Conservation (phyloP, 2,329 filamentous ascomycete species). For the Chrysoporthe puriensis region DNA sequence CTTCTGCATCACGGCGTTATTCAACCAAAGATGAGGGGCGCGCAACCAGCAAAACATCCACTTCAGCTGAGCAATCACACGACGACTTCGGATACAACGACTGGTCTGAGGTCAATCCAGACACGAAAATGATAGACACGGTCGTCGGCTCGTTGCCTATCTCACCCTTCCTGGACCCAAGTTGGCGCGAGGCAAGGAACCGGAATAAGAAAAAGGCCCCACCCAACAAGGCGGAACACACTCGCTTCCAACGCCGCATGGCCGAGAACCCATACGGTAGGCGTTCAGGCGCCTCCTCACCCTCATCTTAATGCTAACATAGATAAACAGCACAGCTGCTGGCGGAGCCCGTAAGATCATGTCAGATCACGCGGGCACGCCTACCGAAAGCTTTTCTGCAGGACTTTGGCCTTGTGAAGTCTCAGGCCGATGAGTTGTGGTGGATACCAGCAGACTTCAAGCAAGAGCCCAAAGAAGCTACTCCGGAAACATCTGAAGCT, state of each 20-base stretch:
- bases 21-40: slow-evolving; percentile 14
- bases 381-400: slow-evolving; percentile 68
- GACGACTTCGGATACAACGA: not conserved
- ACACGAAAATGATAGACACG: slow-evolving; percentile 50
- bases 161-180: slow-evolving; percentile 58
- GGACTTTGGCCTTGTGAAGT: slow-evolving; percentile 58
- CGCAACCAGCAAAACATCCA: not conserved
- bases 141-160: slow-evolving; percentile 52
- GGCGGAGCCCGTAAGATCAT: slow-evolving; percentile 61
- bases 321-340: slow-evolving; percentile 60
- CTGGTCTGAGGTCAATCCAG: slow-evolving; percentile 40
- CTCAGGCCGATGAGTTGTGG: slow-evolving; percentile 59
- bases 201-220: slow-evolving; percentile 44
- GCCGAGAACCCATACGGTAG: slow-evolving; percentile 67
- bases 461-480: slow-evolving; percentile 7
- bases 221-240: slow-evolving; percentile 37
- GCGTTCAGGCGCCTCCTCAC: slow-evolving; percentile 23
- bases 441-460: slow-evolving; percentile 50
- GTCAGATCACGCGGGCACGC: slow-evolving; percentile 49
- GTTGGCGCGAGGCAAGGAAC: slow-evolving; percentile 49
- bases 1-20: slow-evolving; percentile 2
- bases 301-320: slow-evolving; percentile 10
- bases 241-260: slow-evolving; percentile 60
- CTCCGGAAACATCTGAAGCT: slow-evolving; percentile 13
- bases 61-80: not conserved